phyloP scores from a whole-genome alignment of 2,329 filamentous ascomycete species.

The Cladophialophora bantiana region DNA sequence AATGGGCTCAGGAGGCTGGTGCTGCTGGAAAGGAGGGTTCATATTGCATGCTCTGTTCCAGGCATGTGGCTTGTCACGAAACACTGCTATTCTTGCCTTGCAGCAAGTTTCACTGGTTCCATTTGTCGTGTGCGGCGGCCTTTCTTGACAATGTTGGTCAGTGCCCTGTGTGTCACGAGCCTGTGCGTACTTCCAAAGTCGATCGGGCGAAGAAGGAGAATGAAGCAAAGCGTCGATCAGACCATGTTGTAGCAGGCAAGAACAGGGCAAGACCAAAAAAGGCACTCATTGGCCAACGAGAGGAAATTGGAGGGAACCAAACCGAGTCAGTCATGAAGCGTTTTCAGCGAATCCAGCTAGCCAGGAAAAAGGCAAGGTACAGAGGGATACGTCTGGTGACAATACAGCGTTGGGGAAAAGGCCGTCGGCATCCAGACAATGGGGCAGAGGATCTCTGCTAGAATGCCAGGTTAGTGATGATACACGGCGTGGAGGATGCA shows the following conservation, averaged over 20 bases:
- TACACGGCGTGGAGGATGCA: not conserved
- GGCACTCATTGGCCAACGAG: no score
- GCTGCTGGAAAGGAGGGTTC: not conserved
- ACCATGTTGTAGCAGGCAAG: not conserved
- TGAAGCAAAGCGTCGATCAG: not conserved
- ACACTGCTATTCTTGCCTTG: slow-evolving; percentile 13
- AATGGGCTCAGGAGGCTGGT: not conserved
- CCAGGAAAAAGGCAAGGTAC: not conserved
- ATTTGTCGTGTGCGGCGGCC: slow-evolving; percentile 5
- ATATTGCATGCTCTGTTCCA: not conserved
- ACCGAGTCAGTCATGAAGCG: not conserved
- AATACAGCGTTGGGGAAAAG: not conserved
- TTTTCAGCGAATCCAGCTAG: not conserved
- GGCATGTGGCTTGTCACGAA: not conserved
- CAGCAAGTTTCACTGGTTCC: slow-evolving; percentile 10
- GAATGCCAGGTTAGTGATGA: not conserved
- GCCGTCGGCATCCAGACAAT: not conserved
- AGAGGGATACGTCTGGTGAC: not conserved
- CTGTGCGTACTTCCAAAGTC: not conserved
- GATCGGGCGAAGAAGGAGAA: not conserved
- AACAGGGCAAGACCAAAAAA: not conserved
- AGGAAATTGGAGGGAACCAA: not conserved
- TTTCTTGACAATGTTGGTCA: not conserved
- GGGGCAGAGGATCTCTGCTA: not conserved
- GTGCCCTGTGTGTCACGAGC: slow-evolving; percentile 6